These are phyloP conservation scores for Polytolypa hystricis DNA, from an alignment of 2,329 filamentous ascomycete species.

Conservation along the genomic window DNA sequence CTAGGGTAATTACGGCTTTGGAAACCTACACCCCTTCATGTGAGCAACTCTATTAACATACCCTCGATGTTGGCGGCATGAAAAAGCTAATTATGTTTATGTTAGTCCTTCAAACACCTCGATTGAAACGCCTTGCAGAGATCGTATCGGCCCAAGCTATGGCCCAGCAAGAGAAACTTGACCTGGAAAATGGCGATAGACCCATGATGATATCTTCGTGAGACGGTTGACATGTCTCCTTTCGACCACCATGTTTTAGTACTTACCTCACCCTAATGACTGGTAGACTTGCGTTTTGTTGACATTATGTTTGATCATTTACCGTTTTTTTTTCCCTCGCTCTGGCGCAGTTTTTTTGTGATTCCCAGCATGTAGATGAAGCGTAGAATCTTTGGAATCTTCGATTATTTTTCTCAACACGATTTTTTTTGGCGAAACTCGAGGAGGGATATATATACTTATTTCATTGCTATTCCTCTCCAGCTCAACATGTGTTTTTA, in stretches of 20 bases:
- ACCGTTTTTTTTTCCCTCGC: neutral
- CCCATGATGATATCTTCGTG: constrained; percentile 11
- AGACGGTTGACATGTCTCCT: constrained; percentile 1
- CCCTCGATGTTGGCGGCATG: constrained; percentile 2
- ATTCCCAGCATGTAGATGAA: too few species aligned
- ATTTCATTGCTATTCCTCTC: neutral
- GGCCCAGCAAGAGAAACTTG: constrained; percentile 81
- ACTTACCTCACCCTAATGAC: neutral
- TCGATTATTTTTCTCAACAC: neutral
- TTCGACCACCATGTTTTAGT: neutral
- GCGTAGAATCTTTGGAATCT: neutral
- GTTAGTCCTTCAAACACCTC: constrained; percentile 85
- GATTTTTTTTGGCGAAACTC: neutral
- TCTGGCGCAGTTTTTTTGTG: too few species aligned
- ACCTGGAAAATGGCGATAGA: constrained; percentile 29
- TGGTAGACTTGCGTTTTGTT: neutral
- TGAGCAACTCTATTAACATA: constrained; percentile 45
- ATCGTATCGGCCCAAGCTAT: constrained; percentile 96
- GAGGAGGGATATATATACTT: too few species aligned
- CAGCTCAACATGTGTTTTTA: neutral
- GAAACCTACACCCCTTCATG: constrained; percentile 98
- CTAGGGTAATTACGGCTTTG: constrained; percentile 84
- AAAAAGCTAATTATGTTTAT: constrained; percentile 21
- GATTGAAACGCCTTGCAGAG: constrained; percentile 91
- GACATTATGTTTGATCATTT: neutral